Base-by-base conservation (phyloP, 257 asterid genomes). In the Thymus quinquecostatus region DNA sequence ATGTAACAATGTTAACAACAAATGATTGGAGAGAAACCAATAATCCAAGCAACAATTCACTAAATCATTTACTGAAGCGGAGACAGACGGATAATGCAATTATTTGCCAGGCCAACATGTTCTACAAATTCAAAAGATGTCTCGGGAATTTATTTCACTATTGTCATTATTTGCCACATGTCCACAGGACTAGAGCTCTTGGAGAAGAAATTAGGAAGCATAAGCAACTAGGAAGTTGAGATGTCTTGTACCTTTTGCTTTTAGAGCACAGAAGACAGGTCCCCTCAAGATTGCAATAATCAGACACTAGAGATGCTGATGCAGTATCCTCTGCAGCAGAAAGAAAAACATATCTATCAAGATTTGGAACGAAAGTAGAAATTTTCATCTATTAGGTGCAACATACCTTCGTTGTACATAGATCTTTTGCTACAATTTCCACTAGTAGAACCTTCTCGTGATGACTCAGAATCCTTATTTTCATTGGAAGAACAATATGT, bases 261-360 rank as follows among this genome's bases (percentile, higher is more conserved):
- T 81, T 85, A 21, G 80, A 83, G 83, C 98, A 89, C 38, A 66
- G 70, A 68, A 34, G 70, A 78, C 89, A 83, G 63, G 70, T 66
- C 66, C 82, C 85, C 27, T 71, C 57, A 47, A 73, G 73, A 75
- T 75, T 56, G 77, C 48, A 64, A 57, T 66, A 64, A 21, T 77
- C 81, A 64, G 47, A 33, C 64, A 47, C 74, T 55, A 66, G 10
- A 43, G 77, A 70, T 75, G 81, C 57, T 62, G 81, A 67, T 65
- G 70, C 62, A 75, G 68, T 60, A 69, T 59, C 48, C 80, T 69
- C 84, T 75, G 81, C 80, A 80, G 58, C 69, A 45, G 67, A 61
- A 79, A 71, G 47, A 41, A 70, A 28, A 65, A 60, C 11, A 68
- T 13, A 30, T 36, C 79, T 66, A 64, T n/a, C 60, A 56, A 47